A percentile compares a stretch with the other conserved stretches of the same genome.
Evolutionary conservation across 2,329 filamentous ascomycete genomes (phyloP).

Genomic region (Monilinia laxa): DNA sequence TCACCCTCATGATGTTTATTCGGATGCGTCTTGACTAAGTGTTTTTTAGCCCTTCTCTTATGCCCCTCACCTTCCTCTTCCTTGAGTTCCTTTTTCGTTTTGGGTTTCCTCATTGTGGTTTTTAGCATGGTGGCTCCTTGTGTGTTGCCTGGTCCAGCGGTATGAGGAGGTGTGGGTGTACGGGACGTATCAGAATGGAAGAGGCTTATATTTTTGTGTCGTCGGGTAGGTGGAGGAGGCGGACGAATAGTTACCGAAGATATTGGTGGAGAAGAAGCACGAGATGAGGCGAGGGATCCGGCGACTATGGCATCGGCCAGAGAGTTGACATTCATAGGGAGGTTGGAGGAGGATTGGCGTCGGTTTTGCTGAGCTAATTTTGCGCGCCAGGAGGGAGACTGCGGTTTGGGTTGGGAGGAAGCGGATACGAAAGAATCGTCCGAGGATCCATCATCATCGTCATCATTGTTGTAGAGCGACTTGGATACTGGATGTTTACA

Average conservation of each 20-base stretch:
- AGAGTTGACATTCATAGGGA: slow-evolving; percentile 56
- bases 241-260: slow-evolving; percentile 24
- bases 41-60: slow-evolving; percentile 53
- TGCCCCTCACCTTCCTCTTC: slow-evolving; percentile 56
- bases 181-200: slow-evolving; percentile 35
- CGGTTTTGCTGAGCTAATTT: slow-evolving; percentile 33
- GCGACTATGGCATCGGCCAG: slow-evolving; percentile 75
- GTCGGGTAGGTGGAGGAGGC: slow-evolving; percentile 37
- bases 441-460: slow-evolving; percentile 33
- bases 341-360: slow-evolving; percentile 28
- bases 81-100: slow-evolving; percentile 58
- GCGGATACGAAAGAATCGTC: slow-evolving; percentile 41
- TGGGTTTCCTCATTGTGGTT: slow-evolving; percentile 45
- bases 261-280: slow-evolving; percentile 45
- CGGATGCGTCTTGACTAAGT: slow-evolving; percentile 63
- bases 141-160: not conserved
- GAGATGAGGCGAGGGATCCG: slow-evolving; percentile 67
- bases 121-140: not conserved
- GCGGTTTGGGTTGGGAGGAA: slow-evolving; percentile 28
- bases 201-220: slow-evolving; percentile 43
- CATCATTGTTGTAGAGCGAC: slow-evolving; percentile 21
- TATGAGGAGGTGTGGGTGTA: slow-evolving; percentile 2
- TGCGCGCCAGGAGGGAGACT: slow-evolving; percentile 34
- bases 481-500: slow-evolving; percentile 18
- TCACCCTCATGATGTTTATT: slow-evolving; percentile 74